phyloP scores from a whole-genome alignment of 306 rosid species.

The Gastrolobium villosum region DNA sequence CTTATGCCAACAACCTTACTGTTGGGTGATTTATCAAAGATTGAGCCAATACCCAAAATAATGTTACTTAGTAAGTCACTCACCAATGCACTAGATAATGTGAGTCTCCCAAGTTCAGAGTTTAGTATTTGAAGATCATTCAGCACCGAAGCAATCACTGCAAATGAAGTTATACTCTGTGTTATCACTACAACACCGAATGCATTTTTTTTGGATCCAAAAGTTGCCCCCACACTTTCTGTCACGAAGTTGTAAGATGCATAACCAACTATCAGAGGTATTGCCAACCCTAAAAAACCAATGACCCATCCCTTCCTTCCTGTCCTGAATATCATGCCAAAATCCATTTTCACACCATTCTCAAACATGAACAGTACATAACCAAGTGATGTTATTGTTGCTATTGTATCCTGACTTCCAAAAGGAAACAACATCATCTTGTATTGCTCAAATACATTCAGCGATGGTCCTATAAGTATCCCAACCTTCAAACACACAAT shows the following conservation, averaged over 20 bases:
- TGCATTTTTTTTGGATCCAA: no score
- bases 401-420: constrained; percentile 57
- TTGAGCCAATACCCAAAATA: background rate
- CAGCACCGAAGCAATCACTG: constrained; percentile 51
- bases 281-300: constrained; percentile 7
- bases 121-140: constrained; percentile 50
- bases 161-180: constrained; percentile 49
- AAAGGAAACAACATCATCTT: constrained; percentile 42
- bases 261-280: background rate
- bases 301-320: constrained; percentile 54
- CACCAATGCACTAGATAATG: constrained; percentile 54
- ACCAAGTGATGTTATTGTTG: constrained; percentile 52
- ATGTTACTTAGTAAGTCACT: constrained; percentile 38
- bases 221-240: no score
- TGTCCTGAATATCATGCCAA: constrained; percentile 35
- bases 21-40: accelerated
- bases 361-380: constrained; percentile 53
- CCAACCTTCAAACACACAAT: constrained; percentile 50
- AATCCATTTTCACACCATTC: constrained; percentile 63
- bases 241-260: no score
- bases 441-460: background rate
- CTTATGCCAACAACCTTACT: accelerated
- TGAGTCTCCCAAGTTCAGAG: constrained; percentile 52
- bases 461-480: constrained; percentile 55
- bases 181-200: constrained; percentile 4